These are phyloP conservation scores for Cercospora canescens DNA, from an alignment of 2,329 filamentous ascomycete species.

Conservation along the genomic window DNA sequence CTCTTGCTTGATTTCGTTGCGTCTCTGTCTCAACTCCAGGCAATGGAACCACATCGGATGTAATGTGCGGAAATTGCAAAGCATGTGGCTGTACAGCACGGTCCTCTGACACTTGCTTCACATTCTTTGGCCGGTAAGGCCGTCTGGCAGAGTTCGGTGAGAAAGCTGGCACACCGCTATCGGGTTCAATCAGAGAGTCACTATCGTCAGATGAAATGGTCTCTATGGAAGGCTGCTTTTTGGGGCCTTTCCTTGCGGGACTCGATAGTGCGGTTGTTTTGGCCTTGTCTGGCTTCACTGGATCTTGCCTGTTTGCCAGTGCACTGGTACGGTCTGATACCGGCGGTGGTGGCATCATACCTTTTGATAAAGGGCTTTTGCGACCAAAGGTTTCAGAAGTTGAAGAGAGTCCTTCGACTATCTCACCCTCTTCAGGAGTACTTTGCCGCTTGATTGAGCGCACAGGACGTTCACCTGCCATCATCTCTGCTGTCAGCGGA, in stretches of 20 bases:
- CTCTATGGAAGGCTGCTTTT: background rate
- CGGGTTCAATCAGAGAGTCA: background rate
- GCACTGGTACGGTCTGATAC: background rate
- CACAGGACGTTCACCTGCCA: no score
- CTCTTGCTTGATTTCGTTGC: background rate
- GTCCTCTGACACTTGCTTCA: background rate
- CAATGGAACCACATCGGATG: background rate
- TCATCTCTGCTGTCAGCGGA: background rate
- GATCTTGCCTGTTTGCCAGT: background rate
- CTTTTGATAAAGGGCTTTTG: background rate
- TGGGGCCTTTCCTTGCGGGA: background rate
- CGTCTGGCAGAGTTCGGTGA: background rate
- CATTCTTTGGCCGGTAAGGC: background rate
- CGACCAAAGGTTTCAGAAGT: background rate
- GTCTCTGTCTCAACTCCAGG: background rate
- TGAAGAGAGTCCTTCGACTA: background rate
- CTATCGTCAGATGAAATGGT: background rate
- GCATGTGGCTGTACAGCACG: background rate
- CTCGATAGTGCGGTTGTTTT: background rate
- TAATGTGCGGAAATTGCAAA: background rate
- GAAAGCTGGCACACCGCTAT: background rate
- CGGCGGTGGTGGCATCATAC: background rate
- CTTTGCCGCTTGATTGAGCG: background rate
- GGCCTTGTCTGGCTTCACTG: background rate
- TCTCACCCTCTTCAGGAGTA: background rate